Base-by-base conservation (phyloP, 495 filamentous ascomycete genomes). In the Clavariopsis aquatica region DNA sequence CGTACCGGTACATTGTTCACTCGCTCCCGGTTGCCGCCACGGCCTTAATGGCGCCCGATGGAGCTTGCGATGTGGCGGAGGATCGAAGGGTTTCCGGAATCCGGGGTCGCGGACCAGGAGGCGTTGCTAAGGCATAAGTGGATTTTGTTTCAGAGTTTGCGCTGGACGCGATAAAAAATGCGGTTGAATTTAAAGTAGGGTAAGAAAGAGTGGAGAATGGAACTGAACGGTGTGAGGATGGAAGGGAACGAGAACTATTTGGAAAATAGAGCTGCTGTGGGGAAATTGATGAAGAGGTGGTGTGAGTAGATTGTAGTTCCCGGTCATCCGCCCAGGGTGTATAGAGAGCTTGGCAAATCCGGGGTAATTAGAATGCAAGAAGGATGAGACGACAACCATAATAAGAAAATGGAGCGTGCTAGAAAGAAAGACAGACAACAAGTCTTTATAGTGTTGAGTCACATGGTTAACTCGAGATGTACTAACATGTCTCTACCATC, bases 331-430 rank as follows among this genome's bases (percentile, higher is more conserved):
- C 27, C 36, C 36, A 59, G 45, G 23, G 26, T 36, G 17, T 22
- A 27, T 49, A 43, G 38, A 59, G 20, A 43, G 38, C 43, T 45
- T 45, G 54, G 54, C 54, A 15, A 45, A 59, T 59, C 56, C 41
- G 56, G 56, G 56, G 56, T 26, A 59, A 57, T 24, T 9, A 1
- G 7, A 6, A 49, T 47, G 8, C 15, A 49, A 27, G 41, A n/a
- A 7, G 26, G 8, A 9, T 23, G 47, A 4, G 19, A 51, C 26
- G 47, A 6, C 7, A n/a, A 43, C 6, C 22, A 13, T 23, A n/a
- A 28, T 23, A 8, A 28, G 31, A 34, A 34, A 12, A 5, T 6
- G 31, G 31, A 34, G 31, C 6, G 12, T 12, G 12, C 6, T 34
- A 34, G 31, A 34, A 6, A 51, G 17, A 26, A 28, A 31, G 19